Evolutionary conservation across 2,329 filamentous ascomycete species (phyloP), one percentile per base, ranked within the genome.

Genomic region (Atkinsonella texensis): DNA sequence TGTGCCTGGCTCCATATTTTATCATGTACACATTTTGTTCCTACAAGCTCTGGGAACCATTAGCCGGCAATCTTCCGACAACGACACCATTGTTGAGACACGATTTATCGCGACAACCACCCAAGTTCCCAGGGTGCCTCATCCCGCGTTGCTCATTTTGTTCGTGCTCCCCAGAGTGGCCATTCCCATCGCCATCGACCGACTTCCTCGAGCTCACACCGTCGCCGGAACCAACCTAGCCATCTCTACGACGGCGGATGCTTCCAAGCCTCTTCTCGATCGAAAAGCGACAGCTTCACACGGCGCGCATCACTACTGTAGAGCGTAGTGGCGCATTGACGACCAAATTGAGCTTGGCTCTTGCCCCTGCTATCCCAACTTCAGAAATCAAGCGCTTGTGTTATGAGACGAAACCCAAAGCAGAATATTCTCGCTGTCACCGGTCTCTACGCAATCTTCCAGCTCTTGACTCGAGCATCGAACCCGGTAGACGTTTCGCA

Each of bases 341-440:
- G 32, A 48, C 35, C 35, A 32, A 28, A 6, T 13, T 46, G 20
- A 31, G 31, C 35, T 41, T 23, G 35, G 20, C 33, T 44, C 43
- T 45, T 33, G 15, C 31, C 43, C 33, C 17, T 17, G 6, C 28
- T 33, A 41, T 23, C 43, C 17, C 11, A 23, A 4, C 15, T 8
- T n/a, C 20, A 28, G 17, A 9, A 3, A 42, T 23, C 35, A 9
- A 41, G 33, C 44, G 7, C 33, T 15, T 38, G 50, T 53, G 56
- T 41, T 35, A 69, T 69, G 67, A 61, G 62, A 60, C 62, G 58
- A 59, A 67, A 70, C 60, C 68, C 69, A 11, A 69, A 67, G 60
- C 64, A 63, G 55, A 64, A 63, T 52, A 59, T 68, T 32, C 53
- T 68, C 51, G 58, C 63, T 53, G 59, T 67, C 57, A 58, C 61